Evolutionary conservation across 768 basidiomycete genomes (phyloP).

Genomic region (Hericium alpestre): DNA sequence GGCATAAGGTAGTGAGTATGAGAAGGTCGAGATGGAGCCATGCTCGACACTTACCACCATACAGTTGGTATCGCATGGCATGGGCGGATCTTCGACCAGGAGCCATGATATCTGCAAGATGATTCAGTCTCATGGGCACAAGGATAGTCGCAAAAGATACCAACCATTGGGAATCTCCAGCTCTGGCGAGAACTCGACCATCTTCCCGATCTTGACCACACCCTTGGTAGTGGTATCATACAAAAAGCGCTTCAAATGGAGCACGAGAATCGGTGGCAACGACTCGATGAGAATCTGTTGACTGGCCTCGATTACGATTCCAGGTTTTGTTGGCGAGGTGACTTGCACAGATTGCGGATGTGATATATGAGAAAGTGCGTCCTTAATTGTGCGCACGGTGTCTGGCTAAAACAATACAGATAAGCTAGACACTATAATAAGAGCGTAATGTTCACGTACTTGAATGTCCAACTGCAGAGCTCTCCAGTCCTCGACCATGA

Average conservation of each 20-base stretch:
- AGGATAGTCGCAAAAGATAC: conserved; percentile 7
- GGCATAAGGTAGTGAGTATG: background rate
- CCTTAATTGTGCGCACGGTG: conserved; percentile 65
- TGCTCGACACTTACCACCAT: conserved; percentile 49
- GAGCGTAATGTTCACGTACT: conserved; percentile 25
- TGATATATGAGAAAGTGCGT: conserved; percentile 71
- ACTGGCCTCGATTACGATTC: conserved; percentile 57
- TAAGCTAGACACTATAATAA: background rate
- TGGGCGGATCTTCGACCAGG: conserved; percentile 46
- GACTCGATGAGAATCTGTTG: conserved; percentile 70
- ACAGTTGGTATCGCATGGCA: conserved; percentile 59
- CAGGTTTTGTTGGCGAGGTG: conserved; percentile 44
- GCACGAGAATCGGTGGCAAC: conserved; percentile 72
- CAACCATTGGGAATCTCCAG: conserved; percentile 64
- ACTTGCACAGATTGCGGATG: conserved; percentile 75
- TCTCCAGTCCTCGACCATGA: conserved; percentile 87
- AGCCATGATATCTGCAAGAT: conserved; percentile 2
- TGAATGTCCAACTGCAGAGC: conserved; percentile 84
- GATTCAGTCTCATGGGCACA: background rate
- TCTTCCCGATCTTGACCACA: conserved; percentile 81
- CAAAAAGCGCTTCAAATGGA: conserved; percentile 86
- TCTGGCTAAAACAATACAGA: conserved; percentile 39
- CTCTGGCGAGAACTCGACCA: conserved; percentile 66
- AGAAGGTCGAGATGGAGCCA: background rate
- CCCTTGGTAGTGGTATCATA: conserved; percentile 69